Conservation (phyloP, 2,329 filamentous ascomycete species). For the Penicillium sp. region DNA sequence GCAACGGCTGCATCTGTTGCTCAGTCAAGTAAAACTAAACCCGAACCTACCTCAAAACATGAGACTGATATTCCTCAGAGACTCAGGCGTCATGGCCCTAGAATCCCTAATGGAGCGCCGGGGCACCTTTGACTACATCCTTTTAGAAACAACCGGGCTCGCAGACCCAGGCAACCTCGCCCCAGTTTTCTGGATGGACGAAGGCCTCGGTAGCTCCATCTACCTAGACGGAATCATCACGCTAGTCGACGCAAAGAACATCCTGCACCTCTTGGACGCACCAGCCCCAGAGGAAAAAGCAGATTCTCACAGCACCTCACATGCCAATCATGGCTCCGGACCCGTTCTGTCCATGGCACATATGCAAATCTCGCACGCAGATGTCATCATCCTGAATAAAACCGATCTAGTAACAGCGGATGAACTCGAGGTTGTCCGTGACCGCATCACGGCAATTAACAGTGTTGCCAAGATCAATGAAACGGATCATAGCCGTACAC, state of each 20-base stretch:
- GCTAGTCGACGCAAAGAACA: conserved; percentile 89
- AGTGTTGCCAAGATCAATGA: conserved; percentile 76
- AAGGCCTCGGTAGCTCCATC: conserved; percentile 88
- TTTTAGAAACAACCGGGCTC: conserved; percentile 91
- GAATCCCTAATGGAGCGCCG: conserved; percentile 93
- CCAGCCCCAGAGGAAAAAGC: conserved; percentile 39
- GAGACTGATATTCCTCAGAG: too few relatives aligned
- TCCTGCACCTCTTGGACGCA: conserved; percentile 75
- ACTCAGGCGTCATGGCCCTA: conserved; percentile 88
- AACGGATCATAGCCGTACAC: conserved; percentile 73
- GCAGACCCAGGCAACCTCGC: conserved; percentile 95
- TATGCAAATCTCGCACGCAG: conserved; percentile 92
- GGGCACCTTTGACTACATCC: conserved; percentile 92
- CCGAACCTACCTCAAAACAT: too few relatives aligned
- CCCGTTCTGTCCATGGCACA: conserved; percentile 85
- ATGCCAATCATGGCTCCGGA: conserved; percentile 43
- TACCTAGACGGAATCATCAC: conserved; percentile 97
- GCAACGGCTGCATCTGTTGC: conserved; percentile 96
- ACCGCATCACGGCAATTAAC: conserved; percentile 78
- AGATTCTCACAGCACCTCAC: conserved; percentile 48
- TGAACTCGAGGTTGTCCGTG: conserved; percentile 63
- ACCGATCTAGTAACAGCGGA: conserved; percentile 68
- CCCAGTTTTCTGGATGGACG: conserved; percentile 95
- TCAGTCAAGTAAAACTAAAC: conserved; percentile 67
- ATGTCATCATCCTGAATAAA: conserved; percentile 94